Base-by-base conservation (phyloP, 805 yeast genomes). In the Candida anglica region DNA sequence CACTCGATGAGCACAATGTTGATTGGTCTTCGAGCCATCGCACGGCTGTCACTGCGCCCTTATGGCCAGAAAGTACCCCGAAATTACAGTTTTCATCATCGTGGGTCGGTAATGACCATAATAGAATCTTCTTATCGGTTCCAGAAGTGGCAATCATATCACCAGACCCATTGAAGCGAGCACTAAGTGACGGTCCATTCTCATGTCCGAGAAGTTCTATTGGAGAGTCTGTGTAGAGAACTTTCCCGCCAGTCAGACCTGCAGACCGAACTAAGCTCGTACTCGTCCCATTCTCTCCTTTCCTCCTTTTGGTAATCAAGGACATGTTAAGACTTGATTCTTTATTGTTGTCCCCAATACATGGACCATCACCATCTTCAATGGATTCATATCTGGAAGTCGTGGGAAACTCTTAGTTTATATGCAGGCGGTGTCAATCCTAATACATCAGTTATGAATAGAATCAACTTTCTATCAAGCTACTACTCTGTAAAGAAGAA, bases 31-130 rank as follows among this genome's bases (percentile, higher is more conserved):
- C 44, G 3, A 53, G 38, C 86, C 89, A 84, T 19, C 58, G 52
- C 7, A 83, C 44, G 1, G 79, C 70, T 0, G 86, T 75, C 0
- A 85, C 67, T 0, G 87, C 86, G 5, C 76, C 72, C 38, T 79
- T 79, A 48, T 81, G 86, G 4, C 81, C 85, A 9, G 43, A 38
- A 3, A 74, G 40, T 3, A 60, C 54, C 3, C 80, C 81, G 39
- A 53, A 66, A 46, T 75, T 77, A 10, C 9, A 7, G 2, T 58
- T 54, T 1, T 26, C 28, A 7, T 42, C 46, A 9, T 36, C 43
- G 3, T 37, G 30, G 1, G 53, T 53, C 3, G 72, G 72, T 4
- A 66, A 52, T 20, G 58, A 53, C 79, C 79, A 74, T 17, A 74
- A 44, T 15, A 58, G 58, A 24, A 79, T 58, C n/a, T 60, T 50